A percentile compares a stretch with the other conserved stretches of the same genome.
Evolutionary conservation across 176 grass and related monocot genomes (phyloP).

Genomic region (Hsuehochloa calcarea): DNA sequence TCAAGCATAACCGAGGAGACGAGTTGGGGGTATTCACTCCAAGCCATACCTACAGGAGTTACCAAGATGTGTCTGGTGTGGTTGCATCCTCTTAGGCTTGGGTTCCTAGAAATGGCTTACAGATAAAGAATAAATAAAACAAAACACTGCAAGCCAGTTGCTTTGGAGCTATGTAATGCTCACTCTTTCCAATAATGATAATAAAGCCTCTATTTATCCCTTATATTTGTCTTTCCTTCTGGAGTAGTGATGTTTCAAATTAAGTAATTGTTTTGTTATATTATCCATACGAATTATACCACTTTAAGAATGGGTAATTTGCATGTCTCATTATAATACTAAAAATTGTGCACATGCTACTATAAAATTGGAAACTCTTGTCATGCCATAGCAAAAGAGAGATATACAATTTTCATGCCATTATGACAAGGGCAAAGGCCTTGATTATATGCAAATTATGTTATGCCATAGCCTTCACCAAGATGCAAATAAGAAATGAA

Average conservation of each 20-base stretch:
- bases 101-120: background rate
- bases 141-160: background rate
- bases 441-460: background rate
- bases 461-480: background rate
- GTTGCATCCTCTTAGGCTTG: background rate
- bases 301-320: background rate
- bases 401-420: background rate
- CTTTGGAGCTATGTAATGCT: background rate
- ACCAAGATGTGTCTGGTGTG: background rate
- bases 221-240: background rate
- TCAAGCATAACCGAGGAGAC: conserved; percentile 38
- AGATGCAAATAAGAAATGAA: background rate
- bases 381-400: background rate
- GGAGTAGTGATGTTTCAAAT: background rate
- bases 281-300: background rate
- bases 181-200: background rate
- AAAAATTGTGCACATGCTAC: background rate
- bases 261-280: background rate
- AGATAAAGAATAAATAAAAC: background rate
- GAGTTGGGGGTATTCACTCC: conserved; percentile 30
- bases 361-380: background rate
- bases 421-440: background rate
- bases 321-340: background rate
- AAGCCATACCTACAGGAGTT: background rate
- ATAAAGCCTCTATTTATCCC: background rate